Base-by-base conservation (phyloP, 192 early-diverging fungal genomes). In the Gryganskiella cystojenkinii region DNA sequence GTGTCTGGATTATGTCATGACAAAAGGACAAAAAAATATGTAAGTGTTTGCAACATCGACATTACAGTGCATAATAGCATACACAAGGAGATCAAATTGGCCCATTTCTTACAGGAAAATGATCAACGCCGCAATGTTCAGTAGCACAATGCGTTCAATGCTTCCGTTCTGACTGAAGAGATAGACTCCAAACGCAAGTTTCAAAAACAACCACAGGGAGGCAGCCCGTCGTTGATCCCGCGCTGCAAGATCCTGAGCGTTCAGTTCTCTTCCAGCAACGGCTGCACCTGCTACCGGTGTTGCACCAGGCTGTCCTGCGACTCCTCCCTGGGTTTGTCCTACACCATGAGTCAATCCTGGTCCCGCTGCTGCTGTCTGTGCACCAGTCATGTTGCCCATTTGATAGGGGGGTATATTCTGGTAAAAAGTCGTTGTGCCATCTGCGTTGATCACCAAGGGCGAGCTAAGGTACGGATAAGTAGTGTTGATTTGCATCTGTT, bases 161-260 rank as follows among this genome's bases (percentile, higher is more conserved):
- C 85, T 87, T 19, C 88, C 89, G 43, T 90, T 86, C 40, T 89
- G 88, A 3, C 84, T 82, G 52, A 90, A 87, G 10, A 92, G 64
- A 56, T 85, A 90, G 28, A 92, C 56, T 17, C 86, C 56, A 49
- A 92, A 85, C 3, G 83, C 67, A 28, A 92, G 61, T 63, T 92
- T 92, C 63, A 90, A 46, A 43, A 87, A 69, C 25, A 92, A 56
- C 88, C 87, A 90, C 14, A 91, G 63, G 0, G 86, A 76, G 1
- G 83, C 67, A 3, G 72, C 75, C 64, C 86, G 70, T 8, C 83
- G 63, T 31, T 80, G 78, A 52, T 80, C 66, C 49, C 82, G 40
- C 25, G 69, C 78, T 1, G 50, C 69, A 25, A 44, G 57, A 33
- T 80, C 78, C 34, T 80, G 76, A 45, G 65, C 60, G 34, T 71